Evolutionary conservation across 108 stramenopile species (phyloP).

Genomic region (Stephanodiscus minutulus): DNA sequence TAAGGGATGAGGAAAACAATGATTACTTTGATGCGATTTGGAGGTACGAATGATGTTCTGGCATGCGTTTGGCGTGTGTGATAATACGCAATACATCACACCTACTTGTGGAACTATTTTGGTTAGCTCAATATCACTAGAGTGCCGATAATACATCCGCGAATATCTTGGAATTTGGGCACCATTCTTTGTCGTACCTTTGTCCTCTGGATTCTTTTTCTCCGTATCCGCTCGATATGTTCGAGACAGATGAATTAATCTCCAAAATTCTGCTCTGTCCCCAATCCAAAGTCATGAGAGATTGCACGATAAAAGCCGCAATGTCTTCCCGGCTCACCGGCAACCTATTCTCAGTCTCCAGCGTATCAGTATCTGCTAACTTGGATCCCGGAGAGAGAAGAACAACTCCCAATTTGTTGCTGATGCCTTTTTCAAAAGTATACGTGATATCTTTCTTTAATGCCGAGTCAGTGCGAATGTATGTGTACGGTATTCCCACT

Average conservation of each 20-base stretch:
- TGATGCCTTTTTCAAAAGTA: conserved; percentile 73
- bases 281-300: conserved; percentile 74
- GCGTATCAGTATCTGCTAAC: conserved; percentile 1
- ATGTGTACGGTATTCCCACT: conserved; percentile 61
- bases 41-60: neutral
- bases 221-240: neutral
- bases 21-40: neutral
- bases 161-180: conserved; percentile 31
- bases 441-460: conserved; percentile 56
- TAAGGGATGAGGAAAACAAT: conserved; percentile 1
- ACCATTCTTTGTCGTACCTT: conserved; percentile 52
- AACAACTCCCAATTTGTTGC: conserved; percentile 47
- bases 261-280: conserved; percentile 49
- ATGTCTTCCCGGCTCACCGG: conserved; percentile 71
- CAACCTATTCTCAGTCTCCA: conserved; percentile 12
- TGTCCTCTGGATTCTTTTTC: conserved; percentile 13
- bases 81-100: neutral
- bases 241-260: conserved; percentile 22
- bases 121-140: conserved; percentile 3
- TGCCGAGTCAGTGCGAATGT: conserved; percentile 49
- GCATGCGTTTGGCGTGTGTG: neutral
- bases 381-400: conserved; percentile 8
- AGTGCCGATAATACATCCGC: conserved; percentile 25
- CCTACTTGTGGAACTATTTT: conserved; percentile 2
- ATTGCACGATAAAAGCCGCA: conserved; percentile 74